Evolutionary conservation across 2,329 filamentous ascomycete species (phyloP), one percentile per base, ranked within the genome.

Genomic region (Lasiodiplodia theobromae): DNA sequence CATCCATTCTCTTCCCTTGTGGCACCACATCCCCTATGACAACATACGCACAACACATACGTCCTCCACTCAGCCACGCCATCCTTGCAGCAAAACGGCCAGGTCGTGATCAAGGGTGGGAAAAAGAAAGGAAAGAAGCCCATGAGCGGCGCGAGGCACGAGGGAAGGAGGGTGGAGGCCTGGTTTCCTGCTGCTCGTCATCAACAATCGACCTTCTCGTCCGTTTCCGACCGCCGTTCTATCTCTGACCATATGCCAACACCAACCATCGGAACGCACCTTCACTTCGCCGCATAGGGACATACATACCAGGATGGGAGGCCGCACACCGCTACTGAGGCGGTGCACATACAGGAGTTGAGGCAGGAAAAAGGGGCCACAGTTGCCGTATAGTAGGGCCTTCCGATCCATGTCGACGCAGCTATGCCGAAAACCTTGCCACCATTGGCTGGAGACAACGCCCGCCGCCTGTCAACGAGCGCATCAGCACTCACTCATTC

Each of bases 71-170:
- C 44, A 47, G 44, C 44, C 18, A 47, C n/a, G 44, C 44, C 44
- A 47, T 47, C n/a, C n/a, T n/a, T 47, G 44, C n/a, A 47, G 44
- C 44, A 21, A 47, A 8, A 21, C 18, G n/a, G 44, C 18, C n/a
- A n/a, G 44, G n/a, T 47, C 18, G 44, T 10, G 10, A 8, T 6
- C 44, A n/a, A 21, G n/a, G 18, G n/a, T 34, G 16, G 40, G n/a
- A 38, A 60, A 67, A 40, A 53, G 40, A 60, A 54, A 67, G 18
- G 16, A n/a, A 44, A 51, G 65, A 60, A 31, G 53, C 34, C 44
- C 53, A 60, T 8, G 40, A 57, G 10, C 23, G 25, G 21, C 18
- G 18, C 11, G 23, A 49, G 34, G 31, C 25, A 66, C 34, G 51
- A 38, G 56, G 21, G 40, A 56, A 7, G 31, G 28, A 57, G 51